Evolutionary conservation across 2,329 filamentous ascomycete genomes (phyloP).

Genomic region (Epichloe aotearoae): DNA sequence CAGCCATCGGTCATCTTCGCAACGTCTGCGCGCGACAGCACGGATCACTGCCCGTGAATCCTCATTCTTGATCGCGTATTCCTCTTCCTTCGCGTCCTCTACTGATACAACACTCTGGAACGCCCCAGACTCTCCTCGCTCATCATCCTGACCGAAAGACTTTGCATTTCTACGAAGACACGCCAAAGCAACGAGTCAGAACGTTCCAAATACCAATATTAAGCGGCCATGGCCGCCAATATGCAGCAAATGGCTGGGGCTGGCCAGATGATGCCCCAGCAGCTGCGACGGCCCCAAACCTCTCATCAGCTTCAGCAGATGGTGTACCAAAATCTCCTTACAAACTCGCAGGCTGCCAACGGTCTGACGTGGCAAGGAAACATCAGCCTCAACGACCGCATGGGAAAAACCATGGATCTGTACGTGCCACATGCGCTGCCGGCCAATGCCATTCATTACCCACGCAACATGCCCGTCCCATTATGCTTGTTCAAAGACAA

Average conservation of each 20-base stretch:
- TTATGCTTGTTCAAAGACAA: background rate
- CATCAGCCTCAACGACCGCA: slow-evolving; percentile 25
- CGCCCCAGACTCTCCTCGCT: background rate
- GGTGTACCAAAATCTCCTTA: slow-evolving; percentile 27
- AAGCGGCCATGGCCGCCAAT: slow-evolving; percentile 46
- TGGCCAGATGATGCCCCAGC: slow-evolving; percentile 32
- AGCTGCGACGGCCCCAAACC: slow-evolving; percentile 20
- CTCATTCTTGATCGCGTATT: background rate
- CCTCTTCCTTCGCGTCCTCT: background rate
- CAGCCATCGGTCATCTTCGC: background rate
- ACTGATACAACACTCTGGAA: background rate
- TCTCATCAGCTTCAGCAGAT: slow-evolving; percentile 22
- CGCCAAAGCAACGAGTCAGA: background rate
- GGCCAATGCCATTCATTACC: background rate
- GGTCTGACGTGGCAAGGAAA: slow-evolving; percentile 26
- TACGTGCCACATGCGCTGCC: slow-evolving; percentile 16
- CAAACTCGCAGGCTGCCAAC: slow-evolving; percentile 19
- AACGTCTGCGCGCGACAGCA: background rate
- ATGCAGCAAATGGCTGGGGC: slow-evolving; percentile 42
- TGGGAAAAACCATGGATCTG: slow-evolving; percentile 30
- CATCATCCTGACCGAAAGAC: background rate
- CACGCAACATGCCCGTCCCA: background rate
- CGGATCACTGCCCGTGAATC: background rate
- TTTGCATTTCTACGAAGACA: background rate
- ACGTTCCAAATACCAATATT: background rate